These are phyloP conservation scores for apple (Malus domestica) DNA, from an alignment of 306 rosid species.

Conservation along the genomic window ASM211411v1 NC_041796.1:5314001-5314500, in stretches of 20 bases:
- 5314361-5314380: constrained; percentile 33
- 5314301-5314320: constrained; percentile 46
- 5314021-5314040: constrained; percentile 43
- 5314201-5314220: constrained; percentile 35
- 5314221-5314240: neutral
- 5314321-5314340: constrained; percentile 38
- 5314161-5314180: constrained; percentile 13
- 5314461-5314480: constrained; percentile 36
- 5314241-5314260: neutral
- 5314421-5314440: constrained; percentile 41
- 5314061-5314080: constrained; percentile 18
- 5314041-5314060: constrained; percentile 98
- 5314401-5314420: constrained; percentile 88
- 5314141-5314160: constrained; percentile 67
- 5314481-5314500: constrained; percentile 21
- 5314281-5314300: constrained; percentile 29
- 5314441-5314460: constrained; percentile 38
- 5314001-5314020: constrained; percentile 25
- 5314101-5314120: constrained; percentile 79
- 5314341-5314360: constrained; percentile 18
- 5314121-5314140: constrained; percentile 54
- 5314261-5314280: constrained; percentile 25
- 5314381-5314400: constrained; percentile 45
- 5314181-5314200: constrained; percentile 60
- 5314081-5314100: constrained; percentile 43